Conservation (phyloP, 2,329 filamentous ascomycete species). For the Alternaria consortialis region DNA sequence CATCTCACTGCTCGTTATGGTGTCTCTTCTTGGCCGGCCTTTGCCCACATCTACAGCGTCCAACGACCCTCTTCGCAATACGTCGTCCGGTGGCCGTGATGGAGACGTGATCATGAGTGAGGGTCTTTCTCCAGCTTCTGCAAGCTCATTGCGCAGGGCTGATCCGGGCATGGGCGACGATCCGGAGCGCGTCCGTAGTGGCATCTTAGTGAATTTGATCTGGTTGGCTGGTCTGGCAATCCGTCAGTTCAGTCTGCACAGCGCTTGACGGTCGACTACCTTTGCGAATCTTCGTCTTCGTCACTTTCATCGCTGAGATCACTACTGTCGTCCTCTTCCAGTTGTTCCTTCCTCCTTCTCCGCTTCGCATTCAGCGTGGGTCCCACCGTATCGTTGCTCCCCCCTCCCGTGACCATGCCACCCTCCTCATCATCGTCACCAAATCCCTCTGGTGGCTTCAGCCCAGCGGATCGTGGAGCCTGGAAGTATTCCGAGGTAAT, state of each 20-base stretch:
- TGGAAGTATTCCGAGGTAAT: slow-evolving; percentile 87
- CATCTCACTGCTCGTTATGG: slow-evolving; percentile 82
- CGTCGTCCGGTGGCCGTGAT: slow-evolving; percentile 55
- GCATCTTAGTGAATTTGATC: slow-evolving; percentile 97
- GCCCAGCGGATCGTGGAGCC: slow-evolving; percentile 67
- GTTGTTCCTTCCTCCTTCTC: slow-evolving; percentile 74
- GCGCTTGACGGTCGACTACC: slow-evolving; percentile 23
- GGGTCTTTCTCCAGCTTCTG: slow-evolving; percentile 59
- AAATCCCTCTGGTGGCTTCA: slow-evolving; percentile 63
- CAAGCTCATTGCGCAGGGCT: slow-evolving; percentile 65
- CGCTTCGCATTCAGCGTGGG: slow-evolving; percentile 71
- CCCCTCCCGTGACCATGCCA: slow-evolving; percentile 73
- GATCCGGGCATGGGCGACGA: slow-evolving; percentile 76
- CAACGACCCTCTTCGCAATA: slow-evolving; percentile 69
- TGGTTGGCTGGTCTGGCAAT: slow-evolving; percentile 74
- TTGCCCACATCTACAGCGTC: slow-evolving; percentile 75
- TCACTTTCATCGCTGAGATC: slow-evolving; percentile 87
- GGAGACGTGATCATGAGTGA: slow-evolving; percentile 66
- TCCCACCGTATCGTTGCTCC: slow-evolving; percentile 71
- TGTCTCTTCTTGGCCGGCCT: slow-evolving; percentile 75
- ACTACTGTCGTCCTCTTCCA: slow-evolving; percentile 86
- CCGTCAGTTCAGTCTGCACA: slow-evolving; percentile 6
- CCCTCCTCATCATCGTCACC: slow-evolving; percentile 77
- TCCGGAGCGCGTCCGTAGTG: slow-evolving; percentile 82
- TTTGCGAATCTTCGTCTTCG: slow-evolving; percentile 69